phyloP scores from a whole-genome alignment of 2,329 filamentous ascomycete species.

The Xylaria sp. region DNA sequence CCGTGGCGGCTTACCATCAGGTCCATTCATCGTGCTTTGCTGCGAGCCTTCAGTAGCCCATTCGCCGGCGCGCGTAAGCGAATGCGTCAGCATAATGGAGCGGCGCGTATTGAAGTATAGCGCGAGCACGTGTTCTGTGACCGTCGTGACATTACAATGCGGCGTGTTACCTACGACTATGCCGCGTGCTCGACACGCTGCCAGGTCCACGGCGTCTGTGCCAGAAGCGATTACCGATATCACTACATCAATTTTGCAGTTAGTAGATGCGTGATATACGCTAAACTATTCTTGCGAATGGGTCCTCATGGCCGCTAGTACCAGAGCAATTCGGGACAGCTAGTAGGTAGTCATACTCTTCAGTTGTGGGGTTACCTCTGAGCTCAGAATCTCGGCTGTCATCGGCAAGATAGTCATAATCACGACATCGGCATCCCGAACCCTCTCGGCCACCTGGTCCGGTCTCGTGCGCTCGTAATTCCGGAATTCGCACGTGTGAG shows the following conservation, averaged over 20 bases:
- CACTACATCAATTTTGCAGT: constrained; percentile 33
- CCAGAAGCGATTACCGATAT: constrained; percentile 53
- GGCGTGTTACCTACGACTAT: constrained; percentile 54
- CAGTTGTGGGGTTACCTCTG: constrained; percentile 46
- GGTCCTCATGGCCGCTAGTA: not conserved
- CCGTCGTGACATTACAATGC: constrained; percentile 51
- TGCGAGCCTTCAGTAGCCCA: constrained; percentile 47
- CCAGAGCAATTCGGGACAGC: constrained; percentile 39
- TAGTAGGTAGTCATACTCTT: constrained; percentile 34
- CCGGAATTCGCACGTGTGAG: constrained; percentile 49
- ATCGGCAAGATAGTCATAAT: constrained; percentile 51
- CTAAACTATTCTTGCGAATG: not conserved
- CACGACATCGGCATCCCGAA: constrained; percentile 53
- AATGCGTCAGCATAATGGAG: constrained; percentile 50
- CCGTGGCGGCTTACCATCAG: constrained; percentile 45
- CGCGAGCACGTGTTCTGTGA: constrained; percentile 60
- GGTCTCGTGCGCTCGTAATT: constrained; percentile 45
- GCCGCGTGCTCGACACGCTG: constrained; percentile 48
- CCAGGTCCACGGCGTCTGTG: constrained; percentile 53
- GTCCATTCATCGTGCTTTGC: constrained; percentile 41
- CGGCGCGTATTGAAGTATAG: constrained; percentile 56
- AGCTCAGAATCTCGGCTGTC: constrained; percentile 43
- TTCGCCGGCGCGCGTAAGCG: constrained; percentile 43
- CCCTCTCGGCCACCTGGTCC: constrained; percentile 47
- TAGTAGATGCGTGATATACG: not conserved